Evolutionary conservation across 1,284 basidiomycete species (phyloP), one percentile per base, ranked within the genome.

Genomic region (Irpex sp.): DNA sequence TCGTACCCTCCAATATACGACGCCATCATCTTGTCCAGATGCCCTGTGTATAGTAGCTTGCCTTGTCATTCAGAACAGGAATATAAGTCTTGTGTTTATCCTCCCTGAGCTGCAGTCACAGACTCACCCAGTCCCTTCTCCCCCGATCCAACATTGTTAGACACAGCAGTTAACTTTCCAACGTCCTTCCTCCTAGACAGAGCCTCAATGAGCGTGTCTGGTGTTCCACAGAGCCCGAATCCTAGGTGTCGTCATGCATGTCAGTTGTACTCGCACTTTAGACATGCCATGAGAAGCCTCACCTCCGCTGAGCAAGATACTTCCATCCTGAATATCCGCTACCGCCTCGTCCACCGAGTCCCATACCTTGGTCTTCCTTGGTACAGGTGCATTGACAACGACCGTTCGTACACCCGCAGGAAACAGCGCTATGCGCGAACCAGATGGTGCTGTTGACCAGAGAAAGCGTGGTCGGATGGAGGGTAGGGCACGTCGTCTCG

Each of bases 191-290:
- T 83, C 68, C 85, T 84, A 19, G 84, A 77, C 49, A 97, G 78
- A 2, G 95, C 94, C n/a, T 77, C 78, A 52, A 97, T 89, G 59
- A 97, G 79, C 1, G 94, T 96, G 73, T 96, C 94, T 73, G 89
- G 90, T 58, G 90, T 85, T 45, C 89, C 89, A 63, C 87, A 86
- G 59, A 88, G 75, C 54, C 92, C 92, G 68, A 94, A 94, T 21
- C 91, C 91, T 92, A 60, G 12, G 39, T 19, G 19, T 19, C 14
- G 12, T 61, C 35, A 64, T 59, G 0, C n/a, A 5, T 45, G 39
- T 45, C 14, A 4, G 12, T 5, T 14, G 4, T 45, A 45, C 5
- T 14, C 39, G n/a, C n/a, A 12, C 8, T n/a, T 12, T 12, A 12
- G 39, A 45, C 4, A 56, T 23, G 19, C 3, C 28, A 19, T 14